These are phyloP conservation scores for Ramularia endophylla DNA, from an alignment of 2,329 filamentous ascomycete genomes.

Conservation along the genomic window DNA sequence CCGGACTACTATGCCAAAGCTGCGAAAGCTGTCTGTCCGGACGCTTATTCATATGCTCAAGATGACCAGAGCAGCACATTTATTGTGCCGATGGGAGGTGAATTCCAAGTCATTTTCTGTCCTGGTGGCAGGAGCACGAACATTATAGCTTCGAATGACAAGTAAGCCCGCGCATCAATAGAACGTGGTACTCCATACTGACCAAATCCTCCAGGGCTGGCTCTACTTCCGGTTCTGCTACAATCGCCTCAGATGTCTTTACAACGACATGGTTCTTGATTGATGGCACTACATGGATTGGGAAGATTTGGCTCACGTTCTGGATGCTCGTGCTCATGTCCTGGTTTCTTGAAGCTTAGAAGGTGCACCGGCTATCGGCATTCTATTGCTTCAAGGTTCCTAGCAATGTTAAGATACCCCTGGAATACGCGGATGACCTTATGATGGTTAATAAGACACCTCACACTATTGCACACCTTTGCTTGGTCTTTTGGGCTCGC, in stretches of 20 bases:
- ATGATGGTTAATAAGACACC: no score
- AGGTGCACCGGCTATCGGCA: no score
- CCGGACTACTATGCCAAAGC: constrained; percentile 62
- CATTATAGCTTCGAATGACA: constrained; percentile 34
- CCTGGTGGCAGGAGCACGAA: constrained; percentile 52
- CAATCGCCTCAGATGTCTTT: constrained; percentile 13
- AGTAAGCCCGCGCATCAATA: constrained; percentile 8
- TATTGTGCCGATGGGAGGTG: constrained; percentile 58
- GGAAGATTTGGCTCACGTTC: constrained; percentile 3
- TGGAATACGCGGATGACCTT: not conserved
- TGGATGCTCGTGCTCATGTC: constrained; percentile 3
- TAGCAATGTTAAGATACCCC: constrained; percentile 2
- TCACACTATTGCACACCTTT: no score
- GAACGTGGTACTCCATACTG: not conserved
- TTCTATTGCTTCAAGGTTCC: no score
- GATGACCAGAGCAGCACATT: constrained; percentile 54
- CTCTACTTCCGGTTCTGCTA: constrained; percentile 9
- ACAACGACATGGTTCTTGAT: constrained; percentile 12
- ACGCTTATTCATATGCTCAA: constrained; percentile 73
- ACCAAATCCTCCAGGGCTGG: constrained; percentile 1
- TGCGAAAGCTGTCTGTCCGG: constrained; percentile 72
- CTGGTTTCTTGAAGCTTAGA: constrained; percentile 2
- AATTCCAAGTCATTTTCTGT: constrained; percentile 75
- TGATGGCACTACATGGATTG: constrained; percentile 13
- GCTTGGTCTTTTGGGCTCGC: no score